Evolutionary conservation across 306 rosid genomes (phyloP), one percentile per base, ranked within the genome.

Genomic region (Albizia julibrissin): DNA sequence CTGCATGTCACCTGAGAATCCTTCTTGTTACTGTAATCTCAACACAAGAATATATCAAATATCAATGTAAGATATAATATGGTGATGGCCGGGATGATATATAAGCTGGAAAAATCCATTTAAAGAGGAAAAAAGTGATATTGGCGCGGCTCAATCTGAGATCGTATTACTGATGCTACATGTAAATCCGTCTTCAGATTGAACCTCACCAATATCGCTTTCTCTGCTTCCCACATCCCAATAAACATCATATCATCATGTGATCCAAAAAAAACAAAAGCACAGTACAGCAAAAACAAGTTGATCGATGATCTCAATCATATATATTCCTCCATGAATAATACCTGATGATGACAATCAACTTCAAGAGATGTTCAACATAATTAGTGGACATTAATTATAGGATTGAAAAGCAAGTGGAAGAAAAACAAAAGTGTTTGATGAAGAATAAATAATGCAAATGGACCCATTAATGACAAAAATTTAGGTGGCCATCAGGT

Each of bases 121-220:
- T 64, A 29, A 64, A 64, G 11, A 2, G 11, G 0, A 24, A 70
- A 76, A 91, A 92, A 96, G 98, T 96, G 99, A 96, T 96, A 96
- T 96, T 96, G 99, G 99, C 99, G 99, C 97, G 99, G 99, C 99
- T 96, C 99, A 96, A 96, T 92, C 98, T 70, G 93, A 96, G 95
- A 91, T 91, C 96, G 94, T 79, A 86, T 92, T 85, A 96, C 97
- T 73, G 74, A 67, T 54, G 65, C 47, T 29, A 37, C 85, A 83
- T 72, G 91, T 89, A 96, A 93, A 91, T 91, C 89, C 91, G 93
- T 91, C 99, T 89, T 96, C 96, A 40, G 97, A 94, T 96, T 96
- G 99, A 96, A 96, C 99, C 98, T 89, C 98, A 96, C 99, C 99
- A 96, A 96, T 87, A 96, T 96, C 99, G 97, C 97, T 92, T 91